Percentiles rank a stretch among this genome's conserved stretches.
These are phyloP conservation scores for Mariannaea elegans DNA, from an alignment of 2,329 filamentous ascomycete species.

Conservation along the genomic window DNA sequence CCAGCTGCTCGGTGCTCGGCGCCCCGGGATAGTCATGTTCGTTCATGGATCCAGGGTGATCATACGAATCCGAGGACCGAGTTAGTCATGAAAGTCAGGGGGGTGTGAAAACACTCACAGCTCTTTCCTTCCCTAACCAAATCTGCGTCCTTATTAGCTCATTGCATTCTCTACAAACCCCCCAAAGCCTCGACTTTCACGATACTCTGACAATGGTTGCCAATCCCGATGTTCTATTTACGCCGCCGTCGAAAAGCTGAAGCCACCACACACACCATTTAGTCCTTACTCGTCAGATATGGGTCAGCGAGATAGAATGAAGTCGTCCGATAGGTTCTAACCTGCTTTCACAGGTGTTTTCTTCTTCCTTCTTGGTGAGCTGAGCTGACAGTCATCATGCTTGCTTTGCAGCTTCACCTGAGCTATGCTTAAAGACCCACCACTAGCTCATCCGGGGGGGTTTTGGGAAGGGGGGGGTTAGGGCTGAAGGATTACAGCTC, in stretches of 20 bases:
- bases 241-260: constrained; percentile 7
- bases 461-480: too few species aligned
- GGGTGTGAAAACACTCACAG: neutral
- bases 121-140: too few species aligned
- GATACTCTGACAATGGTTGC: constrained; percentile 6
- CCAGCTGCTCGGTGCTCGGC: constrained; percentile 7
- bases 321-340: constrained; percentile 14
- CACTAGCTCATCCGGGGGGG: neutral
- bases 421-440: constrained; percentile 17
- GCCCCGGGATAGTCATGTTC: neutral
- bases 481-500: neutral
- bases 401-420: constrained; percentile 22
- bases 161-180: too few species aligned
- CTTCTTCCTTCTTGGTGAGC: constrained; percentile 5
- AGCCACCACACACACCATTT: constrained; percentile 14
- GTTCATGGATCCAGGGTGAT: neutral
- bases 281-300: neutral
- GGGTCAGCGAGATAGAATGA: constrained; percentile 15
- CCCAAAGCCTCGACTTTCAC: neutral
- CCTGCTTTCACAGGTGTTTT: constrained; percentile 2
- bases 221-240: constrained; percentile 12
- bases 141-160: too few species aligned
- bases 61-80: constrained; percentile 7
- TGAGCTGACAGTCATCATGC: constrained; percentile 13
- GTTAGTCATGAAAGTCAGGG: constrained; percentile 1